Base-by-base conservation (phyloP, 805 yeast genomes). In the Myxozyma lipomycoides region DNA sequence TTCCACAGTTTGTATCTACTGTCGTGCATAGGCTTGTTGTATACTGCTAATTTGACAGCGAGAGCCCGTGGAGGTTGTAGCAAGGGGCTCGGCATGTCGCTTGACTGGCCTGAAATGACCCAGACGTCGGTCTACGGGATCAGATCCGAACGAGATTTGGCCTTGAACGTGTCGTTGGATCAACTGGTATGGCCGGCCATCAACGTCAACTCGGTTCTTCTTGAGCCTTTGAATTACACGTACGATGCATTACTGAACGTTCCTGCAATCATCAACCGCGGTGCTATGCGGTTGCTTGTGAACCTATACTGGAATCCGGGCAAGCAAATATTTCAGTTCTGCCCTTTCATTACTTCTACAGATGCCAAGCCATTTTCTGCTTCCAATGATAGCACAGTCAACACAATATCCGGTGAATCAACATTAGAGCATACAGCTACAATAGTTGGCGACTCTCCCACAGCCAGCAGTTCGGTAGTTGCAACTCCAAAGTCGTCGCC, bases 221-320 rank as follows among this genome's bases (percentile, higher is more conserved):
- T 72, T 48, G 48, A 58, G 9, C 45, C 45, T 6, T 36, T 51
- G 24, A 73, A 71, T 12, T 71, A 70, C 48, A 62, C 64, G 1
- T 37, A 40, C 18, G 56, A 52, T 12, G 53, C 67, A 1, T 48
- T 70, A n/a, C 21, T 46, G 3, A 6, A 28, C 67, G 9, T 46
- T 40, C 19, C 55, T 48, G 7, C 53, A 65, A 4, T 60, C 74
- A 26, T 60, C 57, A 12, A 60, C 58, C 0, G 78, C 79, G 3
- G 65, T 66, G 42, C 66, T 62, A 22, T 59, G 67, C 3, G 58
- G 3, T 43, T 74, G 18, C 61, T 68, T 53, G 36, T 78, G 4
- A 81, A 81, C 59, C 59, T 78, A n/a, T 79, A 74, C 62, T 79
- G 78, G 78, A 77, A 77, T 61, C 67, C 68, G 32, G 59, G 56